phyloP scores from a whole-genome alignment of 164 flowering plant species.

The Vitis cinerea region DNA sequence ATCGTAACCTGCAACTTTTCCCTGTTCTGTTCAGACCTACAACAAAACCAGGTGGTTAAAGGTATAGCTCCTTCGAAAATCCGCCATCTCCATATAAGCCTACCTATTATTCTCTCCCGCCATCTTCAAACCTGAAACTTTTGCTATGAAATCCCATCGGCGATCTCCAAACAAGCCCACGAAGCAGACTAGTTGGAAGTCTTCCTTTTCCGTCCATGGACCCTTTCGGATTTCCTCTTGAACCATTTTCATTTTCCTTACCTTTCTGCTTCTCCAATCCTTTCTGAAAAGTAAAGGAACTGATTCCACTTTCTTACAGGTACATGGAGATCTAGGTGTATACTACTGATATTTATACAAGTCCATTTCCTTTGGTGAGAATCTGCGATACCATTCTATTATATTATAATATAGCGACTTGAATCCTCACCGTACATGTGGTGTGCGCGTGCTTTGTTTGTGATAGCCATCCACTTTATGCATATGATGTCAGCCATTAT shows the following conservation, averaged over 20 bases:
- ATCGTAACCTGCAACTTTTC: slow-evolving; percentile 94
- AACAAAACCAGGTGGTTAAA: slow-evolving; percentile 52
- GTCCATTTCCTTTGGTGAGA: not conserved
- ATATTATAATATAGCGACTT: slow-evolving; percentile 16
- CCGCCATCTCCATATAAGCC: slow-evolving; percentile 40
- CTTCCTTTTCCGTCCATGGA: slow-evolving; percentile 98
- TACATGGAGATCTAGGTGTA: slow-evolving; percentile 14
- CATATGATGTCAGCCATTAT: slow-evolving; percentile 39
- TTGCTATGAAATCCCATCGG: slow-evolving; percentile 96
- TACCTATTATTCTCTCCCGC: slow-evolving; percentile 85
- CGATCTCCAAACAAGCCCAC: slow-evolving; percentile 88
- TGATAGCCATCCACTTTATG: slow-evolving; percentile 23
- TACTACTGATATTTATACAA: slow-evolving; percentile 22
- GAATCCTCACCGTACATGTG: slow-evolving; percentile 31
- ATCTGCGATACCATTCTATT: slow-evolving; percentile 3
- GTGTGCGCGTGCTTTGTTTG: slow-evolving; percentile 21
- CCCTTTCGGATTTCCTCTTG: slow-evolving; percentile 76
- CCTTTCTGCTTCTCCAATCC: slow-evolving; percentile 5
- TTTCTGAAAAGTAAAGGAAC: not conserved
- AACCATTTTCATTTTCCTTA: slow-evolving; percentile 31
- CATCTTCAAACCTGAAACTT: slow-evolving; percentile 99
- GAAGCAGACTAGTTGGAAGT: slow-evolving; percentile 65
- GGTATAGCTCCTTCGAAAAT: slow-evolving; percentile 25
- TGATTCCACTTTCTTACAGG: slow-evolving; percentile 7
- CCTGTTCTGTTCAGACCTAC: slow-evolving; percentile 98